Percentiles rank a stretch among this genome's conserved stretches.
Conservation (phyloP, 2,329 filamentous ascomycete genomes). For the Curvularia verruculosa region DNA sequence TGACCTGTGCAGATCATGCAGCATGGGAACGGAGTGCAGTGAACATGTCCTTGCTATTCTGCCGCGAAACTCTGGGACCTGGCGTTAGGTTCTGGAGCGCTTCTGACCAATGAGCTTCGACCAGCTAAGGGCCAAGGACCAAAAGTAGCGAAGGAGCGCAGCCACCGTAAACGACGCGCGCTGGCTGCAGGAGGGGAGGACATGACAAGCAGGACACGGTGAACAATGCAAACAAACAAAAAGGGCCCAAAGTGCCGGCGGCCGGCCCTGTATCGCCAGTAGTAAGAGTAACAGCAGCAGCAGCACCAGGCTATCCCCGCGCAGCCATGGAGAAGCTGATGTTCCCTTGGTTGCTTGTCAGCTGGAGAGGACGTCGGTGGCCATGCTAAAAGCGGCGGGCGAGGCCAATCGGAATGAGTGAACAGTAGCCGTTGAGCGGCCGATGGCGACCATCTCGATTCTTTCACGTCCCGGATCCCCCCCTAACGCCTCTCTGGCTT, state of each 20-base stretch:
- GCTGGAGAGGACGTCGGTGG: conserved; percentile 17
- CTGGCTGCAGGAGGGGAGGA: conserved; percentile 50
- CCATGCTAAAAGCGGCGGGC: conserved; percentile 35
- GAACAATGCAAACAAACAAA: conserved; percentile 16
- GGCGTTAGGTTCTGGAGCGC: conserved; percentile 39
- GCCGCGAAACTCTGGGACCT: conserved; percentile 40
- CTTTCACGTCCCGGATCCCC: conserved; percentile 32
- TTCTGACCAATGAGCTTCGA: conserved; percentile 42
- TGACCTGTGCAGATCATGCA: conserved; percentile 47
- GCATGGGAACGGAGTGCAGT: conserved; percentile 41
- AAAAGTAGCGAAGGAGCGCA: conserved; percentile 39
- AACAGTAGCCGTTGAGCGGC: conserved; percentile 39
- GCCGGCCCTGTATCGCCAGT: conserved; percentile 23
- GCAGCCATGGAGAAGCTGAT: conserved; percentile 5
- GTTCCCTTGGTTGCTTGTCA: conserved; percentile 12
- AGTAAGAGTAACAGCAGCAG: too few relatives aligned
- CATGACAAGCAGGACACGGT: conserved; percentile 45
- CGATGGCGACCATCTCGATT: conserved; percentile 31
- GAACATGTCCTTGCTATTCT: conserved; percentile 43
- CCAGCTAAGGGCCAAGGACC: conserved; percentile 44
- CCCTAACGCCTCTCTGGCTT: conserved; percentile 37
- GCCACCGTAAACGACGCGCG: conserved; percentile 33
- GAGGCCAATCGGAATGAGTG: conserved; percentile 36
- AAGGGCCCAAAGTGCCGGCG: conserved; percentile 16
- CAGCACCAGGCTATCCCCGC: not conserved